These are phyloP conservation scores for Kockovaella imperatae DNA, from an alignment of 768 basidiomycete species.

Conservation along the genomic window DNA sequence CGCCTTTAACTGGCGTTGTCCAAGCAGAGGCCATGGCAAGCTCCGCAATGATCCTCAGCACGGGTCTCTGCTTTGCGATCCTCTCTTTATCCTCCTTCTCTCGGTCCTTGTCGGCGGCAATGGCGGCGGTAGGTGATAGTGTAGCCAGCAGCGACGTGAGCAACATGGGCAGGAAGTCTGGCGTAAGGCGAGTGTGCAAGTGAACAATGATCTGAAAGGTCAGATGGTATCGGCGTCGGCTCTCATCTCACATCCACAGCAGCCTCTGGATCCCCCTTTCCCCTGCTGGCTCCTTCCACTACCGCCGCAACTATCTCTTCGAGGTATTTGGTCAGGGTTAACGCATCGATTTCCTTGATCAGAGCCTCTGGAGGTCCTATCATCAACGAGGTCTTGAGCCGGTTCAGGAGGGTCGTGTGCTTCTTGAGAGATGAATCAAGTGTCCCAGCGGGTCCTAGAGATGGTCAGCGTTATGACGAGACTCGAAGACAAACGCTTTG, in stretches of 20 bases:
- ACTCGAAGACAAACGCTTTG: constrained; percentile 25
- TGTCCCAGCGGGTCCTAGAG: constrained; percentile 57
- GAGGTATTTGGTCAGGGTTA: constrained; percentile 89
- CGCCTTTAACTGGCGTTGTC: constrained; percentile 61
- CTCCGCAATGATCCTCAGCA: constrained; percentile 81
- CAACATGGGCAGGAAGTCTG: constrained; percentile 66
- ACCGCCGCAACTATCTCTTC: constrained; percentile 86
- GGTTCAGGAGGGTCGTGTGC: constrained; percentile 91
- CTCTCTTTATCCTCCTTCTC: constrained; percentile 86
- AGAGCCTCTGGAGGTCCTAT: constrained; percentile 57
- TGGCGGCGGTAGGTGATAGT: constrained; percentile 44
- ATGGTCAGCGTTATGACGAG: background rate
- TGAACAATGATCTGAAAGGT: constrained; percentile 67
- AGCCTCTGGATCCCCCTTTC: constrained; percentile 87
- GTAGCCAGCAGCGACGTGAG: constrained; percentile 52
- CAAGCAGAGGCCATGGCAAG: constrained; percentile 78
- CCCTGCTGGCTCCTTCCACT: constrained; percentile 73
- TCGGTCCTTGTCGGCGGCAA: constrained; percentile 50
- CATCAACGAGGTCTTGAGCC: constrained; percentile 71
- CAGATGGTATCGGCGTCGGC: background rate
- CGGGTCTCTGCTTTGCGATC: constrained; percentile 70
- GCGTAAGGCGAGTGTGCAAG: constrained; percentile 77
- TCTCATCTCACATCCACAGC: constrained; percentile 69
- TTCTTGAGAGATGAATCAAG: constrained; percentile 92
- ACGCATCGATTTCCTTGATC: constrained; percentile 80